Evolutionary conservation across 495 filamentous ascomycete species (phyloP), one percentile per base, ranked within the genome.

Genomic region (Penicillium lividum): DNA sequence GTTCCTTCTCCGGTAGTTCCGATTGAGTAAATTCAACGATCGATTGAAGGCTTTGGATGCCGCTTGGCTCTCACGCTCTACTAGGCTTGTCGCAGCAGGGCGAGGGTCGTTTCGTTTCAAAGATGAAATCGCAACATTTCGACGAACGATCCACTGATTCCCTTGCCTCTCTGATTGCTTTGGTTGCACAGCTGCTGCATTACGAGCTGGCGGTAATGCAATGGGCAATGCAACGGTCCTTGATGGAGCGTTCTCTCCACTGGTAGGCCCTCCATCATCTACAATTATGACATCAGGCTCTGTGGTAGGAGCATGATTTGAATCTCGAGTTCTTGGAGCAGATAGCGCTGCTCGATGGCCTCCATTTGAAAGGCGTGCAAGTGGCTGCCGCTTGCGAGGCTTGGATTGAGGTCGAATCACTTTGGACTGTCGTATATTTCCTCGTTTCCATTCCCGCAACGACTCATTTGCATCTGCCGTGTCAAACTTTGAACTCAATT

Each of bases 391-490:
- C 51, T 53, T 61, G 9, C 43, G 64, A 53, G 58, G 54, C 44
- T 63, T 68, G 25, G 59, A 51, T 33, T 56, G 63, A 18, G 63
- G 61, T 31, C 66, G 56, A 16, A 62, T 57, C 38, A 74, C 59
- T 33, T 65, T 66, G 44, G 66, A 76, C 49, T 82, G 83, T 22
- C 67, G 72, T 47, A 93, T 85, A 40, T 70, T 84, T 7, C 93
- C 92, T 57, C 77, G 79, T 65, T 84, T 87, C 94, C 94, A 98
- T 54, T 88, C 81, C 22, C 74, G 77, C 48, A 98, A 73, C 11
- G 84, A 77, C 13, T 76, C 71, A 46, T 86, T 84, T 1, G 85
- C 88, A 67, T 97, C 94, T 25, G 84, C 71, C 7, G 90, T 96
- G 63, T 97, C 93, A 15, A 74, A 65, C 25, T 77, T 79, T 28